phyloP scores from a whole-genome alignment of 163 green algal genomes.

The Scenedesmus sp. region DNA sequence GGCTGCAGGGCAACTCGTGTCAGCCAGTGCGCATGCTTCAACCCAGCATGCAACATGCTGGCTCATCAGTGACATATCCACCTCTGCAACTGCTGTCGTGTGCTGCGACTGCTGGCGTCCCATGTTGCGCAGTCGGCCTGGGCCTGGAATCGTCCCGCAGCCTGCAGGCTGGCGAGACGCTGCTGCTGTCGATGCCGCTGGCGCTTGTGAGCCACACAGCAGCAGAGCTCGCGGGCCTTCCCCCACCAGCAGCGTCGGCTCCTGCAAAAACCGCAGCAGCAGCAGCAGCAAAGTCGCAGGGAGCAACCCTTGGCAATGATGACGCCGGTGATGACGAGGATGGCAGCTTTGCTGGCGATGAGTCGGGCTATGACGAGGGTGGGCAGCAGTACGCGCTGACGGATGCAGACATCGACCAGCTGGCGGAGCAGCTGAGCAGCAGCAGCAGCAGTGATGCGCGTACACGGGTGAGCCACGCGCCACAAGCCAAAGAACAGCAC shows the following conservation, averaged over 20 bases:
- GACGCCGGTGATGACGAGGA: background rate
- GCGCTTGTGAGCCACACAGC: background rate
- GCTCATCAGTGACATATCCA: no score
- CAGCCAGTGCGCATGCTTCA: no score
- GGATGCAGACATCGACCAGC: constrained; percentile 44
- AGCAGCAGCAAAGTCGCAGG: background rate
- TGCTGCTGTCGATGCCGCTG: constrained; percentile 42
- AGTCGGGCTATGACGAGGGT: background rate
- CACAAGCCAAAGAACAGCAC: no score
- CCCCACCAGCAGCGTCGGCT: background rate
- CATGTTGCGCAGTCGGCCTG: background rate
- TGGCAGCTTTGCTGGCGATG: background rate
- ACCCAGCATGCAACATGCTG: no score
- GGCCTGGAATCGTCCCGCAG: background rate
- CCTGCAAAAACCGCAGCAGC: background rate
- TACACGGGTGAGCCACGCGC: constrained; percentile 16
- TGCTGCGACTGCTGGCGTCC: background rate
- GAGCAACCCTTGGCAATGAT: background rate
- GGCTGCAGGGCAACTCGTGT: no score
- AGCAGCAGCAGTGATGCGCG: background rate
- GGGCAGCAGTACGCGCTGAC: constrained; percentile 26
- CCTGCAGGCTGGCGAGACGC: constrained; percentile 23
- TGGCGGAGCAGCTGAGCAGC: constrained; percentile 19
- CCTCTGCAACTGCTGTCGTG: no score
- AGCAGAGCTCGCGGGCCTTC: background rate